Evolutionary conservation across 2,329 filamentous ascomycete genomes (phyloP).

Genomic region (Aureobasidium sp.): DNA sequence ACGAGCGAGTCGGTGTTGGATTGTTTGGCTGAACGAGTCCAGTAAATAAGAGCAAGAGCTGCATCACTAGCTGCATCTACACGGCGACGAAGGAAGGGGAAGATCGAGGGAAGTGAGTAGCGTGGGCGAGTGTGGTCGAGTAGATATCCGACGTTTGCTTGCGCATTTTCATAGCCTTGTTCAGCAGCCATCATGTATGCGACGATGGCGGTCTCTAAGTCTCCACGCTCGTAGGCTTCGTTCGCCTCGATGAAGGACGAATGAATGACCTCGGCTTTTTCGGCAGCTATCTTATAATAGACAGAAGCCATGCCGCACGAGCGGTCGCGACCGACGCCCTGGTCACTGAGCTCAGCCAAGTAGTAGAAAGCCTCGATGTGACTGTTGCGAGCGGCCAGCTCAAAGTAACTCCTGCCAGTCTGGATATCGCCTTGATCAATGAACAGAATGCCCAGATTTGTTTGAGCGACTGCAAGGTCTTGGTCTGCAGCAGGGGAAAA

Average conservation of each 20-base stretch:
- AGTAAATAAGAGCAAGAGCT: slow-evolving; percentile 75
- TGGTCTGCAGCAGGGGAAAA: slow-evolving; percentile 76
- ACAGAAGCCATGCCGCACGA: slow-evolving; percentile 69
- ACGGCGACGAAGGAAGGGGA: slow-evolving; percentile 18
- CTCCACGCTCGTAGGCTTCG: slow-evolving; percentile 68
- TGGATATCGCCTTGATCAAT: slow-evolving; percentile 81
- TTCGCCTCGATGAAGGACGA: slow-evolving; percentile 81
- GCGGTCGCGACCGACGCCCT: slow-evolving; percentile 72
- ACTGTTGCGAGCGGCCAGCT: slow-evolving; percentile 72
- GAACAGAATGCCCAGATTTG: slow-evolving; percentile 75
- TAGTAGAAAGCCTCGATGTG: slow-evolving; percentile 90
- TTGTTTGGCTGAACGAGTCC: slow-evolving; percentile 90
- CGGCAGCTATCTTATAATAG: slow-evolving; percentile 83
- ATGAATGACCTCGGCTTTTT: slow-evolving; percentile 81
- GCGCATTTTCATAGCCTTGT: slow-evolving; percentile 82
- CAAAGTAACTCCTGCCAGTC: slow-evolving; percentile 78
- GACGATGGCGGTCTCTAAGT: slow-evolving; percentile 72
- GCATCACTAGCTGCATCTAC: slow-evolving; percentile 49
- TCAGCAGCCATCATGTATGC: slow-evolving; percentile 83
- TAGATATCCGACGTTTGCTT: slow-evolving; percentile 84
- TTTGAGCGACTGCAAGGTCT: slow-evolving; percentile 72
- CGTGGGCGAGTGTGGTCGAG: slow-evolving; percentile 57
- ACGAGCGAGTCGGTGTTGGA: slow-evolving; percentile 88
- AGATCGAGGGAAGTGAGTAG: slow-evolving; percentile 21
- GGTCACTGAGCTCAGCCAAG: slow-evolving; percentile 76